Base-by-base conservation (phyloP, 805 yeast genomes). In the Wickerhamomyces strasburgensis region DNA sequence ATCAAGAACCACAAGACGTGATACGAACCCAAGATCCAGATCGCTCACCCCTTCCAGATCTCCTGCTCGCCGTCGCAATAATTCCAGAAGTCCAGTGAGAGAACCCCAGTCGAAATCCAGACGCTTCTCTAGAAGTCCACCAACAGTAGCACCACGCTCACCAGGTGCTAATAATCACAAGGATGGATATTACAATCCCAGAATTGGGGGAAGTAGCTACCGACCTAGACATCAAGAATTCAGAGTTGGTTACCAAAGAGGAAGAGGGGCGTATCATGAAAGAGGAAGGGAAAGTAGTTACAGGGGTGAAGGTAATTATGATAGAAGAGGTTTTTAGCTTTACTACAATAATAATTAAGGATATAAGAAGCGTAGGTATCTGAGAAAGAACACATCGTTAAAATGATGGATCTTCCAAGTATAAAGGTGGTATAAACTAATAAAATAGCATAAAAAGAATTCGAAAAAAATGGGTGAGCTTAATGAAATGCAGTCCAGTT, bases 91-190 rank as follows among this genome's bases (percentile, higher is more conserved):
- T 9, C 17, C 57, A 1, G 25, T 8, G 11, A 29, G 32, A 18
- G 13, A 27, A 5, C 11, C 8, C 18, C 30, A n/a, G 9, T 15
- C 18, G 13, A 4, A 8, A 9, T 36, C 40, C 10, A 24, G 46
- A 24, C 37, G 42, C 16, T 40, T 38, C 25, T 52, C 60, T 3
- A 40, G 53, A 27, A 40, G 25, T 11, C 7, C 58, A 1, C 52
- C 51, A 10, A 47, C 61, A 14, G 42, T 55, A 34, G 33, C 53
- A 17, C 40, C 39, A 48, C 42, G 29, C 27, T 21, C 25, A 7
- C 25, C 25, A 8, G 25, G 25, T 21, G 25, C 7, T 21, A 11
- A 7, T 21, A 11, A 21, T 21, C 11, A 21, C 25, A 8, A 8
- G 25, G 10, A 11, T 8, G 25, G 25, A 8, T 7, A 21, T 21